These are phyloP conservation scores for Pichia sp. DNA, from an alignment of 1,139 yeast genomes.

Conservation along the genomic window DNA sequence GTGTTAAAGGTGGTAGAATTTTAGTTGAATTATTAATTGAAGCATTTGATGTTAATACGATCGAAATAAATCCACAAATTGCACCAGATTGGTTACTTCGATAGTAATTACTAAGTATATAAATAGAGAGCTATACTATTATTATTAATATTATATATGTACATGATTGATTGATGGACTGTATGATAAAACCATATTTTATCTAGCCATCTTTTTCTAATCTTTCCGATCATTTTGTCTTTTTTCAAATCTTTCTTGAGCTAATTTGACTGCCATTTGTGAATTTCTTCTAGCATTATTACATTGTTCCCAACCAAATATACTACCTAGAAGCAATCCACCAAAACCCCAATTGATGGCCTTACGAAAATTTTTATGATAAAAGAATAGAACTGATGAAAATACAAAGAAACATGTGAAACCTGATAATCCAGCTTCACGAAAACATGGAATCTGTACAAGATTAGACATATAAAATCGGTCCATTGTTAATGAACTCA, in stretches of 20 bases:
- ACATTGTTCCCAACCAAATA: conserved; percentile 92
- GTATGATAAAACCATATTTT: too few relatives aligned
- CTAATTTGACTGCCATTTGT: conserved; percentile 54
- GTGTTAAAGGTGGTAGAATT: conserved; percentile 85
- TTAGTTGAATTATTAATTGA: conserved; percentile 87
- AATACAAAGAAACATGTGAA: conserved; percentile 78
- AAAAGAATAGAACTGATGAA: conserved; percentile 63
- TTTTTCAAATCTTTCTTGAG: conserved; percentile 38
- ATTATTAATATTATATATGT: too few relatives aligned
- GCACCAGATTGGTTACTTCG: conserved; percentile 45
- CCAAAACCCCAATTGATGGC: conserved; percentile 81
- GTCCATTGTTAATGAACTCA: conserved; percentile 22
- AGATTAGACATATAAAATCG: conserved; percentile 56
- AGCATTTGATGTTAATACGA: conserved; percentile 58
- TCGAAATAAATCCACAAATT: conserved; percentile 41
- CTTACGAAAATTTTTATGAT: conserved; percentile 55
- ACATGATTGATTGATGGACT: neutral
- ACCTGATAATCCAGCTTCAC: conserved; percentile 85
- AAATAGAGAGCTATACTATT: too few relatives aligned
- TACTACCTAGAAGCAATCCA: conserved; percentile 72
- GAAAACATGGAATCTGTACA: conserved; percentile 74
- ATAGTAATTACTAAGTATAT: too few relatives aligned
- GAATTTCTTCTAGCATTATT: conserved; percentile 61
- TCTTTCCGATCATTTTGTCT: conserved; percentile 11
- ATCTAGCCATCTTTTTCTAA: conserved; percentile 8